phyloP scores from a whole-genome alignment of 805 yeast genomes.

The Kodamaea fukazawae region DNA sequence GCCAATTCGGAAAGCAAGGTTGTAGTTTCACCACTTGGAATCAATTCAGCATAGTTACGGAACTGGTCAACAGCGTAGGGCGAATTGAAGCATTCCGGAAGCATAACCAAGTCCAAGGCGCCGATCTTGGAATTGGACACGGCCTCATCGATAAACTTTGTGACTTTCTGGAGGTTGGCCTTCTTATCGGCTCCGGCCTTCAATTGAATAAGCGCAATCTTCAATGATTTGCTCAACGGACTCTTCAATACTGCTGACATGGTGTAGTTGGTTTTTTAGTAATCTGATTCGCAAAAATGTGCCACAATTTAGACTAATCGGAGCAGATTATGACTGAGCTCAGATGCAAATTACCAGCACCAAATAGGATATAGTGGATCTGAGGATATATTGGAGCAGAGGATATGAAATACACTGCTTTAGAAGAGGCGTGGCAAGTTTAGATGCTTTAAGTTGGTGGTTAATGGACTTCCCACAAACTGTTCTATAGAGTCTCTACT shows the following conservation, averaged over 20 bases:
- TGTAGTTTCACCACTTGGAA: slow-evolving; percentile 73
- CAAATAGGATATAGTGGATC: too few species aligned
- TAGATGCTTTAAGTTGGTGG: too few species aligned
- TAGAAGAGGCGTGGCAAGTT: too few species aligned
- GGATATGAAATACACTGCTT: too few species aligned
- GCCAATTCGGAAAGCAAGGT: slow-evolving; percentile 64
- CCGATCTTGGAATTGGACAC: slow-evolving; percentile 31
- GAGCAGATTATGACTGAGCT: too few species aligned
- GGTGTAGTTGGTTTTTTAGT: background rate
- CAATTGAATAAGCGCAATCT: slow-evolving; percentile 82
- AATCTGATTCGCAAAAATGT: background rate
- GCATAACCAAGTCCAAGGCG: slow-evolving; percentile 64
- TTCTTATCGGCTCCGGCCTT: slow-evolving; percentile 78
- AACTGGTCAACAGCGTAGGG: slow-evolving; percentile 89
- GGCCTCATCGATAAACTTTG: slow-evolving; percentile 63
- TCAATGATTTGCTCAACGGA: slow-evolving; percentile 55
- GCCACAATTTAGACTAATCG: slow-evolving; percentile 1
- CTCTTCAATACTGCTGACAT: slow-evolving; percentile 26
- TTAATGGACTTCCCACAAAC: too few species aligned
- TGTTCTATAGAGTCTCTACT: too few species aligned
- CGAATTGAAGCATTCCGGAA: slow-evolving; percentile 96
- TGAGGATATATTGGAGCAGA: too few species aligned
- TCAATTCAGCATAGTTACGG: slow-evolving; percentile 81
- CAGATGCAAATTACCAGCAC: too few species aligned
- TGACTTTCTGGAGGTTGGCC: slow-evolving; percentile 70